A percentile compares a stretch with the other conserved stretches of the same genome.
Evolutionary conservation across 2,329 filamentous ascomycete species (phyloP).

Genomic region (Beauveria asiatica): DNA sequence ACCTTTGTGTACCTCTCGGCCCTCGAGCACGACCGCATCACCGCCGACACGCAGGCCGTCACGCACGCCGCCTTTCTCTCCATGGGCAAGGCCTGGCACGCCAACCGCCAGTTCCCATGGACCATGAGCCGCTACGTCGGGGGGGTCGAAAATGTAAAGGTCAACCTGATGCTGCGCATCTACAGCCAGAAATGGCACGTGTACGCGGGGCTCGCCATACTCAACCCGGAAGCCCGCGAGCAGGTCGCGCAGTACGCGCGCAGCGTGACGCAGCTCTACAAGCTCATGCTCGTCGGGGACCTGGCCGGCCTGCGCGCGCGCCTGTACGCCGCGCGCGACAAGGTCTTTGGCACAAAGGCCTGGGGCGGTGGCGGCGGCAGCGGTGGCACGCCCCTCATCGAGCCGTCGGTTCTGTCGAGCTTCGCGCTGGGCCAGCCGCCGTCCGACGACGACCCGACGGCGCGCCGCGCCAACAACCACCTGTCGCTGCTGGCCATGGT

Average conservation of each 20-base stretch:
- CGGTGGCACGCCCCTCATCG: constrained; percentile 51
- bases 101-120: constrained; percentile 94
- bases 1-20: constrained; percentile 84
- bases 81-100: constrained; percentile 97
- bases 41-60: constrained; percentile 94
- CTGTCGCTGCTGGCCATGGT: constrained; percentile 91
- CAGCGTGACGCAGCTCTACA: constrained; percentile 89
- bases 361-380: constrained; percentile 28
- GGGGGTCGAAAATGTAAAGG: constrained; percentile 98
- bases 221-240: constrained; percentile 84
- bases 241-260: constrained; percentile 93
- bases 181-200: constrained; percentile 99
- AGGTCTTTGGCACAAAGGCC: constrained; percentile 61
- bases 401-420: constrained; percentile 77
- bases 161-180: constrained; percentile 94
- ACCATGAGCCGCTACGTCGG: constrained; percentile 91
- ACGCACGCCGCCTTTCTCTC: constrained; percentile 94
- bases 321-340: constrained; percentile 56
- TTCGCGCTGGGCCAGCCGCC: constrained; percentile 74
- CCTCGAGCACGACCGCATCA: constrained; percentile 88
- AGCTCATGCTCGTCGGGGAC: constrained; percentile 88
- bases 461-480: constrained; percentile 75
- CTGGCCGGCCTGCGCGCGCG: constrained; percentile 63
- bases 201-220: constrained; percentile 91
- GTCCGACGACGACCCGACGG: constrained; percentile 38